These are phyloP conservation scores for Vigna hirtella DNA, from an alignment of 306 rosid species.

Conservation along the genomic window DNA sequence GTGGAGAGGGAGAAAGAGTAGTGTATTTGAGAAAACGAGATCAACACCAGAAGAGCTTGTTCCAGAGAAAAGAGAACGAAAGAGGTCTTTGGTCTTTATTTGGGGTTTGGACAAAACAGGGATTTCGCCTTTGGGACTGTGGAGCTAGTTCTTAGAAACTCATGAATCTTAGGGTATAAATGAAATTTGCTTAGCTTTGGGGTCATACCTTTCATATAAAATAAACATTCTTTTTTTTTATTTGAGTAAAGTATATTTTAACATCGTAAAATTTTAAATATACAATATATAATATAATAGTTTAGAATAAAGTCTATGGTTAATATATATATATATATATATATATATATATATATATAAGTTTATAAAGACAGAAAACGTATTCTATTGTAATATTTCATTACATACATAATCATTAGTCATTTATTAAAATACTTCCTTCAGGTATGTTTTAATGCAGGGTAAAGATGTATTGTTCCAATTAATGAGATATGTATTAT, in stretches of 20 bases:
- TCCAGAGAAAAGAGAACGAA: slow-evolving; percentile 32
- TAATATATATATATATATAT: too few relatives aligned
- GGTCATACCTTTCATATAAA: neutral
- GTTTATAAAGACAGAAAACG: too few relatives aligned
- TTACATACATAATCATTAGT: too few relatives aligned
- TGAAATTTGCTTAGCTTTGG: neutral
- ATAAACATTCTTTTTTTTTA: neutral
- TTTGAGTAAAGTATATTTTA: too few relatives aligned
- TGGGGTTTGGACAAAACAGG: slow-evolving; percentile 45
- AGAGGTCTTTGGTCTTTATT: slow-evolving; percentile 53
- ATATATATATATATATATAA: too few relatives aligned
- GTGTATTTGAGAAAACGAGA: slow-evolving; percentile 44
- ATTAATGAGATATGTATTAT: too few relatives aligned
- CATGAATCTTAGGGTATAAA: neutral
- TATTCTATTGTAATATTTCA: too few relatives aligned
- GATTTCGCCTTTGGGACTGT: neutral
- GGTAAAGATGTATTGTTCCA: neutral
- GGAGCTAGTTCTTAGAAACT: slow-evolving; percentile 8
- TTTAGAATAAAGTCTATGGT: too few relatives aligned
- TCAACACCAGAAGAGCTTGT: slow-evolving; percentile 52
- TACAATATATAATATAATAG: too few relatives aligned
- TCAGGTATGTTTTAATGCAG: neutral
- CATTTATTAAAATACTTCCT: too few relatives aligned
- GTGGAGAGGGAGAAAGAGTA: slow-evolving; percentile 12
- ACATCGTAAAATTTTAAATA: too few relatives aligned